phyloP scores from a whole-genome alignment of 2,329 filamentous ascomycete species.

The Purpureocillium lavendulum region DNA sequence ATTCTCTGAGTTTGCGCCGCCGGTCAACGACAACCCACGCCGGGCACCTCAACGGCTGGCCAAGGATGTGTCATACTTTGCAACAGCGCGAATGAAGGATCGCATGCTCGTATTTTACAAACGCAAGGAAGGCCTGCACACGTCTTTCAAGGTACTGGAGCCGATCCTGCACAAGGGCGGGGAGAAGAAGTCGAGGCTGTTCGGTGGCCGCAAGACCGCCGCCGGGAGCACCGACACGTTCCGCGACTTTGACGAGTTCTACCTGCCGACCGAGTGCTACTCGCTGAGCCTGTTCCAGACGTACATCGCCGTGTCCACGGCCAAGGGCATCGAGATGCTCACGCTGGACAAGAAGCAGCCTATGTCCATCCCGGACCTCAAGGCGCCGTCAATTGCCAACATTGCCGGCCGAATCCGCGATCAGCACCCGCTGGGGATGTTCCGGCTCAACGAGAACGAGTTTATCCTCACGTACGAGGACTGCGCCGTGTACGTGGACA shows the following conservation, averaged over 20 bases:
- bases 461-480: slow-evolving; percentile 93
- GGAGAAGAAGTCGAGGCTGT: slow-evolving; percentile 67
- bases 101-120: slow-evolving; percentile 94
- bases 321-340: slow-evolving; percentile 89
- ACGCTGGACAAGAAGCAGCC: slow-evolving; percentile 96
- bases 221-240: slow-evolving; percentile 85
- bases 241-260: slow-evolving; percentile 97
- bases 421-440: slow-evolving; percentile 89
- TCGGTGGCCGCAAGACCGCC: slow-evolving; percentile 48
- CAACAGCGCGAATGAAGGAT: slow-evolving; percentile 94
- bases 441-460: slow-evolving; percentile 83
- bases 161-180: slow-evolving; percentile 90
- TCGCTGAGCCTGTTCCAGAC: slow-evolving; percentile 95
- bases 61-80: slow-evolving; percentile 94
- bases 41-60: slow-evolving; percentile 87
- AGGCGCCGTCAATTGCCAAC: slow-evolving; percentile 67
- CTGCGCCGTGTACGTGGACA: slow-evolving; percentile 96
- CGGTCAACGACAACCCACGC: slow-evolving; percentile 62
- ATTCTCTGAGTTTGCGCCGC: slow-evolving; percentile 51
- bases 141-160: slow-evolving; percentile 93
- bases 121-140: slow-evolving; percentile 84
- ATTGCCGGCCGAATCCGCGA: slow-evolving; percentile 78
- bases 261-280: slow-evolving; percentile 91
- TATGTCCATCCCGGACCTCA: slow-evolving; percentile 85
- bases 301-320: slow-evolving; percentile 83